Percentiles rank a stretch among this genome's conserved stretches.
Evolutionary conservation across 306 rosid genomes (phyloP).

Genomic region (Lathyrus aphaca): DNA sequence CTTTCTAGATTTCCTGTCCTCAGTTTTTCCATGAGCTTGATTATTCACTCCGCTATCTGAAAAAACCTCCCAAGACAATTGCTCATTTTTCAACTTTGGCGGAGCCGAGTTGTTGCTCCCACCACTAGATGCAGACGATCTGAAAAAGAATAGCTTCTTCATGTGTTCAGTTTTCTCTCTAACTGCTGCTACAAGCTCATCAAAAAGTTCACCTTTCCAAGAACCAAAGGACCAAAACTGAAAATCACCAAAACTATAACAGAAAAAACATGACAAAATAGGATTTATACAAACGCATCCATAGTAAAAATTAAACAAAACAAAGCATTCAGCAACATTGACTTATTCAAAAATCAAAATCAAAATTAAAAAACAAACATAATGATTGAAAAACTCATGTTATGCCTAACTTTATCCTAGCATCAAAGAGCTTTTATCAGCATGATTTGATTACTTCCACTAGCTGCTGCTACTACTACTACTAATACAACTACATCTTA

Average conservation of each 20-base stretch:
- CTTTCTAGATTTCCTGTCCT: slow-evolving; percentile 60
- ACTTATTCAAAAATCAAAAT: slow-evolving; percentile 18
- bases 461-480: background rate
- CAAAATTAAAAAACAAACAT: slow-evolving; percentile 12
- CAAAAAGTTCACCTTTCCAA: slow-evolving; percentile 35
- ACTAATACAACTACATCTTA: background rate
- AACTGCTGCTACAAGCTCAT: slow-evolving; percentile 44
- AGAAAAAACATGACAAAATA: slow-evolving; percentile 18
- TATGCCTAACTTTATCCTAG: slow-evolving; percentile 30
- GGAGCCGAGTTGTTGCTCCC: slow-evolving; percentile 54
- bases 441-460: slow-evolving; percentile 15
- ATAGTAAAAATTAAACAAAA: background rate
- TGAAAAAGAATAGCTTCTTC: slow-evolving; percentile 89
- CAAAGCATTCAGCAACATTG: slow-evolving; percentile 30
- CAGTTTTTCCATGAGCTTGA: slow-evolving; percentile 46
- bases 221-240: slow-evolving; percentile 36
- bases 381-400: slow-evolving; percentile 22
- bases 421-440: slow-evolving; percentile 27
- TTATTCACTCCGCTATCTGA: slow-evolving; percentile 51
- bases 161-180: slow-evolving; percentile 46
- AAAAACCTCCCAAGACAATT: slow-evolving; percentile 55
- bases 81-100: slow-evolving; percentile 54
- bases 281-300: slow-evolving; percentile 9
- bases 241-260: slow-evolving; percentile 42
- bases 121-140: slow-evolving; percentile 68